These are phyloP conservation scores for Chaetoscypha palmicola DNA, from an alignment of 2,329 filamentous ascomycete genomes.

Conservation along the genomic window DNA sequence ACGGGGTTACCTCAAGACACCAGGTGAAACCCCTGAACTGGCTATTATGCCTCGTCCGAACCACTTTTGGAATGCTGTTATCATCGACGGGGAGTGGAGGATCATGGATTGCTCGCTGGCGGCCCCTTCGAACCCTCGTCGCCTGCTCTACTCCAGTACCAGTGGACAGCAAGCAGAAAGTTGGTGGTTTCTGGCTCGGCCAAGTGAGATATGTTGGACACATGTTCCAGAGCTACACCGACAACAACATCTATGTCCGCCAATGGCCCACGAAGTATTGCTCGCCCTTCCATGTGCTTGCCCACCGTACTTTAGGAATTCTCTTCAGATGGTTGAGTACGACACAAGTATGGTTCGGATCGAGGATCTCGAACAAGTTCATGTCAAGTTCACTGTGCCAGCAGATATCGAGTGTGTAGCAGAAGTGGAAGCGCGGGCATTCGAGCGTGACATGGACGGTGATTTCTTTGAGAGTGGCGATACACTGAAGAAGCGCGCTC, in stretches of 20 bases:
- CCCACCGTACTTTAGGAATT: conserved; percentile 80
- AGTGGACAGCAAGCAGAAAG: conserved; percentile 65
- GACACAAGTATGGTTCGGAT: conserved; percentile 81
- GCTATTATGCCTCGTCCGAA: conserved; percentile 81
- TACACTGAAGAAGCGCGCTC: conserved; percentile 71
- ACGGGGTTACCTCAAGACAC: conserved; percentile 81
- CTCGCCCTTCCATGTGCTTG: conserved; percentile 80
- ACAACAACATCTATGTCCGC: conserved; percentile 89
- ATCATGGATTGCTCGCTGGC: conserved; percentile 93
- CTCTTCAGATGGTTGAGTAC: conserved; percentile 75
- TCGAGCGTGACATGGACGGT: conserved; percentile 76
- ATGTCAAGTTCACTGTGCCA: conserved; percentile 81
- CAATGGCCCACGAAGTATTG: conserved; percentile 77
- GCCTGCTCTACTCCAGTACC: conserved; percentile 68
- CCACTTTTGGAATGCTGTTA: conserved; percentile 95
- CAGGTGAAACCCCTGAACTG: conserved; percentile 75
- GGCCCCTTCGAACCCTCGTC: conserved; percentile 79
- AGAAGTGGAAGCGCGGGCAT: conserved; percentile 80
- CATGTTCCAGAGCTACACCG: conserved; percentile 82
- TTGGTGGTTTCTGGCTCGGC: conserved; percentile 91
- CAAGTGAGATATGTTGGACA: conserved; percentile 88
- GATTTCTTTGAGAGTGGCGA: conserved; percentile 93
- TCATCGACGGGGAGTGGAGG: conserved; percentile 92
- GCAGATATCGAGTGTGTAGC: conserved; percentile 86
- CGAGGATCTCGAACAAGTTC: conserved; percentile 88